phyloP scores from a whole-genome alignment of 169 alveolate genomes.

The Cryptosporidium viatorum region DNA sequence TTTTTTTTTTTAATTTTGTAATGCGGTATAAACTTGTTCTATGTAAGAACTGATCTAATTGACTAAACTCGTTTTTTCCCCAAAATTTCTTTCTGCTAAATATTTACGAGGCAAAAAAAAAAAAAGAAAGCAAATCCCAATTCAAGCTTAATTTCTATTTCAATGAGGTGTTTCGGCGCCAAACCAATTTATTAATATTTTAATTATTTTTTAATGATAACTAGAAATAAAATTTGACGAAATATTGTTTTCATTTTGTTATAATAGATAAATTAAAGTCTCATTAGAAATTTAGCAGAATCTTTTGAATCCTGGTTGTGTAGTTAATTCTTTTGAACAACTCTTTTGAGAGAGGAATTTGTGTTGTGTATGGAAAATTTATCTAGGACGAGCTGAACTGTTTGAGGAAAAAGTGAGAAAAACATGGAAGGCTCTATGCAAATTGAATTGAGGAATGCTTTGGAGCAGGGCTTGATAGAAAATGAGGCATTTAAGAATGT shows the following conservation, averaged over 20 bases:
- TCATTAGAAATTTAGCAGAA: too few species aligned
- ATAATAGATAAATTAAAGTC: too few species aligned
- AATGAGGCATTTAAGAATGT: conserved; percentile 34
- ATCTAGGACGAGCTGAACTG: background rate
- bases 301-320: background rate
- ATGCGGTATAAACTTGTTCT: background rate
- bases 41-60: too few species aligned
- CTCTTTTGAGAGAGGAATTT: background rate
- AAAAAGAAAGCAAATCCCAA: background rate
- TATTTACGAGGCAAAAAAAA: too few species aligned
- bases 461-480: conserved; percentile 32
- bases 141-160: background rate
- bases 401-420: too few species aligned
- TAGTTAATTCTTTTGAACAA: background rate
- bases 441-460: conserved; percentile 37
- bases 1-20: too few species aligned
- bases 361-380: background rate
- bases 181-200: background rate
- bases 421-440: conserved; percentile 28
- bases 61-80: background rate
- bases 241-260: too few species aligned
- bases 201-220: too few species aligned
- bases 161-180: background rate
- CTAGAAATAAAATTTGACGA: too few species aligned
- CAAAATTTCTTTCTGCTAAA: too few species aligned